These are phyloP conservation scores for Kernera saxatilis DNA, from an alignment of 345 rosid species.

Conservation along the genomic window DNA sequence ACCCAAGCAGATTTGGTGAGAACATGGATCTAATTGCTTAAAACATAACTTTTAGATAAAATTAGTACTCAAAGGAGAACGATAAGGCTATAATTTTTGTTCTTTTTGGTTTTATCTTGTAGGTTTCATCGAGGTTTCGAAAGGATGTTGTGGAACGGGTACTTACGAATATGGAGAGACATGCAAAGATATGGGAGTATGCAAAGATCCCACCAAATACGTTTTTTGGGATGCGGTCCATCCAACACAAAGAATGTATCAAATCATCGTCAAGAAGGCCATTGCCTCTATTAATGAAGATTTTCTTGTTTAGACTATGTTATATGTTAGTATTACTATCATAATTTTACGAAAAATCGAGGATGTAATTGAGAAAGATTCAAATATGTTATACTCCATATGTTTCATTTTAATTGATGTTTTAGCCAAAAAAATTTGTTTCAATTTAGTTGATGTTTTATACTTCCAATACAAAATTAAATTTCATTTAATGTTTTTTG, in stretches of 20 bases:
- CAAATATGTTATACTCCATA: background rate
- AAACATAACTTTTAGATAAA: background rate
- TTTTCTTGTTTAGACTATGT: slow-evolving; percentile 19
- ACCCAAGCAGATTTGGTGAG: slow-evolving; percentile 56
- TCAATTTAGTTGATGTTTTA: no score
- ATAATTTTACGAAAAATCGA: background rate
- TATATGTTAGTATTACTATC: background rate
- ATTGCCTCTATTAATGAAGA: slow-evolving; percentile 33
- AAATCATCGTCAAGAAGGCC: slow-evolving; percentile 48
- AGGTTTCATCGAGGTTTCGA: slow-evolving; percentile 52
- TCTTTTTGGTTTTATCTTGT: background rate
- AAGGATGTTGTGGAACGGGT: slow-evolving; percentile 86
- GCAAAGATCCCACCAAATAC: slow-evolving; percentile 55
- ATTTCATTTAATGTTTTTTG: no score
- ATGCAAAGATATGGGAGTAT: slow-evolving; percentile 58
- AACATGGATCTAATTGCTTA: background rate
- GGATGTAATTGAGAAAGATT: background rate
- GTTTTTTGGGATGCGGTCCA: slow-evolving; percentile 87
- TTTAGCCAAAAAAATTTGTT: no score
- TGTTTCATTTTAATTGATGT: no score
- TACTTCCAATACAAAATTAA: no score
- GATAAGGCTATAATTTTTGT: background rate
- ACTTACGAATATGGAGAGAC: slow-evolving; percentile 59
- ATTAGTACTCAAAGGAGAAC: background rate
- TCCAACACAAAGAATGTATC: slow-evolving; percentile 73